These are phyloP conservation scores for Solanum chacoense DNA, from an alignment of 305 asterid species.

Conservation along the genomic window DNA sequence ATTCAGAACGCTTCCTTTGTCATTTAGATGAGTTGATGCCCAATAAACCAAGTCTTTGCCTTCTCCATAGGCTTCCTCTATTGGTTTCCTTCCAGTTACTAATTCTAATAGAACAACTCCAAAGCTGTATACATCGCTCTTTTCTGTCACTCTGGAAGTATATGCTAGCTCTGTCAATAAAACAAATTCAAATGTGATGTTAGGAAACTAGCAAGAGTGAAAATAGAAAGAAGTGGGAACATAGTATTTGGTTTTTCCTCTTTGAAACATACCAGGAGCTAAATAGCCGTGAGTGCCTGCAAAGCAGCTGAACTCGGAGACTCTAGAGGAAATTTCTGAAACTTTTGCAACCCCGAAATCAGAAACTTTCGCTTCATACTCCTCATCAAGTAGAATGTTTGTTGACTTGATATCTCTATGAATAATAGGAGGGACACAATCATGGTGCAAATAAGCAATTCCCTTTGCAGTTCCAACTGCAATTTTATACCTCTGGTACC, in stretches of 20 bases:
- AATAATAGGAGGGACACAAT: slow-evolving; percentile 61
- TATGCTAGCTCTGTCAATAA: slow-evolving; percentile 69
- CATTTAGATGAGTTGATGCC: slow-evolving; percentile 52
- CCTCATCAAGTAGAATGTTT: slow-evolving; percentile 77
- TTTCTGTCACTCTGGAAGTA: slow-evolving; percentile 58
- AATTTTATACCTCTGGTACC: slow-evolving; percentile 62
- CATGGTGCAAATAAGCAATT: slow-evolving; percentile 74
- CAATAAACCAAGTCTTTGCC: slow-evolving; percentile 81
- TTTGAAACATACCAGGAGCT: slow-evolving; percentile 63
- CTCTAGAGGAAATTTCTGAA: slow-evolving; percentile 36
- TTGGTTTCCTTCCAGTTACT: slow-evolving; percentile 61
- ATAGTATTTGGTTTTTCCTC: background rate
- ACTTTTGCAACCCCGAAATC: slow-evolving; percentile 77
- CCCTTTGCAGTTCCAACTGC: slow-evolving; percentile 95
- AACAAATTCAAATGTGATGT: background rate
- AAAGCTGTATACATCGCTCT: slow-evolving; percentile 74
- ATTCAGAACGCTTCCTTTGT: slow-evolving; percentile 32
- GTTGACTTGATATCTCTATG: slow-evolving; percentile 87
- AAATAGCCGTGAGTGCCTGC: slow-evolving; percentile 89
- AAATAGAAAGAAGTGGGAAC: background rate
- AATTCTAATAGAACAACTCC: slow-evolving; percentile 86
- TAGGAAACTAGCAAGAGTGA: background rate
- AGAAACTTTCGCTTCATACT: slow-evolving; percentile 75
- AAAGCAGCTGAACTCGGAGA: slow-evolving; percentile 55
- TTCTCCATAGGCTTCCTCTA: slow-evolving; percentile 67